phyloP scores from a whole-genome alignment of 2,329 filamentous ascomycete species.

The Coccinonectria pachysandricola region DNA sequence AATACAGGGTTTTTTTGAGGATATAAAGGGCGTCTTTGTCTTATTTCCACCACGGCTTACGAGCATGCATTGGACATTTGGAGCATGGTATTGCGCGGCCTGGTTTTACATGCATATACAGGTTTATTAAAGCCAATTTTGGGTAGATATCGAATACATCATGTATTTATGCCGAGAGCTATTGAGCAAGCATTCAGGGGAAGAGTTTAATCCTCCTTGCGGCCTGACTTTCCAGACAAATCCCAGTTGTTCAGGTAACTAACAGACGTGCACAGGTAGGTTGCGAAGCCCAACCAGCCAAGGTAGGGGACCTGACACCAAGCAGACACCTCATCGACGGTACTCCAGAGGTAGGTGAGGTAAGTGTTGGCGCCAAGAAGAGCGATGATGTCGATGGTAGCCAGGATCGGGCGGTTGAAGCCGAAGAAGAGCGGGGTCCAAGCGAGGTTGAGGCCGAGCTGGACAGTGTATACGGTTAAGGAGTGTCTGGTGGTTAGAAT shows the following conservation, averaged over 20 bases:
- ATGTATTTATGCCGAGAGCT: too few relatives aligned
- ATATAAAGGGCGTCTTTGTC: too few relatives aligned
- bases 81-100: too few relatives aligned
- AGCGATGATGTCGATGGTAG: conserved; percentile 63
- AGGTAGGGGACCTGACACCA: conserved; percentile 74
- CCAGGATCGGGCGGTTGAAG: conserved; percentile 60
- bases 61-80: too few relatives aligned
- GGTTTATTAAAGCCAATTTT: too few relatives aligned
- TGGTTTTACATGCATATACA: too few relatives aligned
- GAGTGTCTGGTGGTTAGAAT: conserved; percentile 52
- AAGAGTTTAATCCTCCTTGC: conserved; percentile 14
- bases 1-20: too few relatives aligned
- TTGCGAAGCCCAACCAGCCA: conserved; percentile 78
- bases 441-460: conserved; percentile 72
- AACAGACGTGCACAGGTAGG: conserved; percentile 65
- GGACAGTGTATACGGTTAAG: conserved; percentile 73
- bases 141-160: too few relatives aligned
- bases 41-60: too few relatives aligned
- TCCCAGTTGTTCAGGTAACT: conserved; percentile 62
- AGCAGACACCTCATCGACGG: conserved; percentile 61
- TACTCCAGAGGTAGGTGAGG: conserved; percentile 64
- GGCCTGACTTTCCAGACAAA: conserved; percentile 28
- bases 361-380: conserved; percentile 64
- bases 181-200: conserved; percentile 10
- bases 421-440: conserved; percentile 94